Percentiles rank a stretch among this genome's conserved stretches.
phyloP scores from a whole-genome alignment of 148 eudicot genomes.

The Spergularia marina region DNA sequence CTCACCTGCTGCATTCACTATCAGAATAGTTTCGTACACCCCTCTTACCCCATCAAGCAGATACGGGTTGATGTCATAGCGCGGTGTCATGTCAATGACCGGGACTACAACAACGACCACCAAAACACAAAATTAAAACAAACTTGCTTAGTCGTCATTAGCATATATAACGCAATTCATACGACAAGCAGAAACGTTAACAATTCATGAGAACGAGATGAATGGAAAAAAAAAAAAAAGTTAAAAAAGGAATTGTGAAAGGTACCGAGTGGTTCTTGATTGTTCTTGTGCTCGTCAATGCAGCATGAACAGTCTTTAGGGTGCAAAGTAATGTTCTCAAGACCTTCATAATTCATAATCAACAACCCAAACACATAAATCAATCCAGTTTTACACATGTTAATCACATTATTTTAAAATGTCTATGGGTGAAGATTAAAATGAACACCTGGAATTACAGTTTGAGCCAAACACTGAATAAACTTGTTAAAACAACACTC shows the following conservation, averaged over 20 bases:
- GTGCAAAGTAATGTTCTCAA: background rate
- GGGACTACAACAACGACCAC: background rate
- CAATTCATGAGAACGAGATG: no score
- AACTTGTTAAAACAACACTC: conserved; percentile 1
- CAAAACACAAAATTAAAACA: background rate
- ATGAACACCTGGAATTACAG: no score
- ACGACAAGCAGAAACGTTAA: no score
- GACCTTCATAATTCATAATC: background rate
- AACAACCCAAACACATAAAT: background rate
- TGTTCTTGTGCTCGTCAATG: background rate
- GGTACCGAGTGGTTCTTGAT: background rate
- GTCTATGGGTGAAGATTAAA: no score
- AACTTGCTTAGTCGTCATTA: no score
- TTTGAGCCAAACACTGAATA: background rate
- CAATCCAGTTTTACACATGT: background rate
- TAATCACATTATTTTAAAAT: no score
- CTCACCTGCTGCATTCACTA: background rate
- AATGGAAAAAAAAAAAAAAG: background rate
- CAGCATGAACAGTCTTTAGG: background rate
- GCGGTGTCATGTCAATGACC: no score
- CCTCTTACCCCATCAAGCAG: conserved; percentile 8
- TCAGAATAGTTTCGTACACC: background rate
- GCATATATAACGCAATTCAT: no score
- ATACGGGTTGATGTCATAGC: conserved; percentile 8
- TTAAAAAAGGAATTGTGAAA: background rate